Base-by-base conservation (phyloP, 768 basidiomycete species). In the Amanita exitialis region DNA sequence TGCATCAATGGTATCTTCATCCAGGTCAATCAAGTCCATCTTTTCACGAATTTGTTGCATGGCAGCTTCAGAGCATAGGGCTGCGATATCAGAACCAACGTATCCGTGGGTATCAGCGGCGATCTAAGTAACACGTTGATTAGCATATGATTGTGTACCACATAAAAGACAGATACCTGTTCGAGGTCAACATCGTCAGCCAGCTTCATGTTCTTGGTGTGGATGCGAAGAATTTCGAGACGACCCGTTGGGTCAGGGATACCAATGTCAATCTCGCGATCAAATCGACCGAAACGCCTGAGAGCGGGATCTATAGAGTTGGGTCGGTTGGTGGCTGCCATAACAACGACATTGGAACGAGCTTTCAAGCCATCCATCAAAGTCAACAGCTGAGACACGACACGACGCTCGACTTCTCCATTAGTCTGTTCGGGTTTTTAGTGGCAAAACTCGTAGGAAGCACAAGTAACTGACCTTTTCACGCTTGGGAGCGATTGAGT, bases 11-110 rank as follows among this genome's bases (percentile, higher is more conserved):
- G 95, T 97, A 63, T 99, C 96, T 68, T 95, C 90, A 56, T 93
- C 91, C 27, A 95, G 79, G 66, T 94, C 92, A 56, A 95, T 92
- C 58, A 92, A 71, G 59, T 97, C 94, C 95, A 99, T 98, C 82
- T 99, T 99, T 73, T 99, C 96, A 66, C 96, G 90, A 57, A 99
- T 99, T 66, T 99, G 96, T 73, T 99, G 96, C 96, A 99, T 99
- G 42, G 96, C 96, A 50, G 96, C 96, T 66, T 99, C 96, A 2
- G 96, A 98, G 67, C 96, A 99, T 46, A 99, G 78, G 9, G 96
- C 89, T 21, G 96, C 96, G 52, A 99, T 65, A 76, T 99, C 96
- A 34, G 96, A 96, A 65, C 96, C 96, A 59, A 99, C 96, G 62
- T 98, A 98, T 68, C 96, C 96, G 66, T 99, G 96, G 5, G 96